A percentile compares a stretch with the other conserved stretches of the same genome.
Conservation (phyloP, 2,329 filamentous ascomycete species). For the Paracorniculantispora psalliotae region DNA sequence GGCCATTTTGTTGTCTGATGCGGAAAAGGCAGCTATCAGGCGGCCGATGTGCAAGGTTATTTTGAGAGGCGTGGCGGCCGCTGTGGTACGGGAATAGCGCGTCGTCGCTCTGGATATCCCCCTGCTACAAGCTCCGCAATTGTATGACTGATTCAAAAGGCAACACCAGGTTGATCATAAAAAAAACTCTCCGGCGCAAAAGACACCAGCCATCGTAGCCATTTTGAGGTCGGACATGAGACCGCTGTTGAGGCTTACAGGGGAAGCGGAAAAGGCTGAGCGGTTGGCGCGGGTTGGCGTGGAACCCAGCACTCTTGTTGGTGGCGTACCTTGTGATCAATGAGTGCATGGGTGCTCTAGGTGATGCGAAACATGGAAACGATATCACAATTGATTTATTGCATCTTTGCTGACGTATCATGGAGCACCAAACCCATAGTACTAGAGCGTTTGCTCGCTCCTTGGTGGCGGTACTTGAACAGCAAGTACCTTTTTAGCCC, state of each 20-base stretch:
- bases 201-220: background rate
- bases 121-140: background rate
- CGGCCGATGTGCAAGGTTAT: background rate
- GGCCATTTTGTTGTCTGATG: slow-evolving; percentile 1
- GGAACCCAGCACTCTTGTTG: background rate
- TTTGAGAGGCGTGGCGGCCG: background rate
- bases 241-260: background rate
- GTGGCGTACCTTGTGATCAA: background rate
- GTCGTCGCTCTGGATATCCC: background rate
- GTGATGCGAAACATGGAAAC: background rate
- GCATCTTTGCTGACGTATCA: background rate
- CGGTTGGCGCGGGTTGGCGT: background rate
- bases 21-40: background rate
- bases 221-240: background rate
- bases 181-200: background rate
- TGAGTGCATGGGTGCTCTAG: background rate
- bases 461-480: background rate
- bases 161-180: background rate
- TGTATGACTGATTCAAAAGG: background rate
- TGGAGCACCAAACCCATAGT: background rate
- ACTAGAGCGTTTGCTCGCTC: background rate
- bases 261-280: background rate
- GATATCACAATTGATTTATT: background rate
- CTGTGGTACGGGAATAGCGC: background rate
- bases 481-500: background rate